Conservation (phyloP, 768 basidiomycete species). For the Lyophyllum semitale region DNA sequence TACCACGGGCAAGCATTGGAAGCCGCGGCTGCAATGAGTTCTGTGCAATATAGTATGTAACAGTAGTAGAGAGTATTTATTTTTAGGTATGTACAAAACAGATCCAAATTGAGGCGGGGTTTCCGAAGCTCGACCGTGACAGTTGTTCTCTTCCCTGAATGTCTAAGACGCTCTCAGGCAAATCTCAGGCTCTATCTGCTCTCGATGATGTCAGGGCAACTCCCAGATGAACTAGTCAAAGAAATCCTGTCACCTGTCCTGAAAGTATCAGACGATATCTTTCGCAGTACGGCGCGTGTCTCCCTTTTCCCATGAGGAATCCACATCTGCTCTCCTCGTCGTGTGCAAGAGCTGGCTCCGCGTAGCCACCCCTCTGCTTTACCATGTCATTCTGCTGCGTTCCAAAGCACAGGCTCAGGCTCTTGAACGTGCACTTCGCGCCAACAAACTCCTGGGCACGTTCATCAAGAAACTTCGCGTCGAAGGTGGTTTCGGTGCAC, state of each 20-base stretch:
- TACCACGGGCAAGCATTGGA: too few species aligned
- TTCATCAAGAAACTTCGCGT: slow-evolving; percentile 27
- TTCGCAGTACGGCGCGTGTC: background rate
- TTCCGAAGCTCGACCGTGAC: too few species aligned
- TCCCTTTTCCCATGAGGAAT: slow-evolving; percentile 2
- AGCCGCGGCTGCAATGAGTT: too few species aligned
- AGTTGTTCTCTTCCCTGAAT: too few species aligned
- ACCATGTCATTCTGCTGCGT: slow-evolving; percentile 23
- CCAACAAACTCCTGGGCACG: slow-evolving; percentile 15
- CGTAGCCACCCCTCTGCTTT: slow-evolving; percentile 24
- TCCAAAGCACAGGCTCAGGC: slow-evolving; percentile 22
- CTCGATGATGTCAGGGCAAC: too few species aligned
- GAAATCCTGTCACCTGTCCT: slow-evolving; percentile 11
- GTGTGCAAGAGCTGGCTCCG: slow-evolving; percentile 27
- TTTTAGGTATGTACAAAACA: too few species aligned
- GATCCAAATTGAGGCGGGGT: too few species aligned
- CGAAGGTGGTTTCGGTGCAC: slow-evolving; percentile 20
- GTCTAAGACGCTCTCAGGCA: too few species aligned
- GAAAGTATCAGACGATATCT: slow-evolving; percentile 7
- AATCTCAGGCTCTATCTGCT: too few species aligned
- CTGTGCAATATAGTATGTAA: too few species aligned
- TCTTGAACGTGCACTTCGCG: slow-evolving; percentile 15
- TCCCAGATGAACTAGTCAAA: slow-evolving; percentile 10
- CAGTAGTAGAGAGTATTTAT: too few species aligned
- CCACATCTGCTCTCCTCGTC: slow-evolving; percentile 6